Conservation (phyloP, 2,329 filamentous ascomycete genomes). For the Aspergillus spinulosporus region DNA sequence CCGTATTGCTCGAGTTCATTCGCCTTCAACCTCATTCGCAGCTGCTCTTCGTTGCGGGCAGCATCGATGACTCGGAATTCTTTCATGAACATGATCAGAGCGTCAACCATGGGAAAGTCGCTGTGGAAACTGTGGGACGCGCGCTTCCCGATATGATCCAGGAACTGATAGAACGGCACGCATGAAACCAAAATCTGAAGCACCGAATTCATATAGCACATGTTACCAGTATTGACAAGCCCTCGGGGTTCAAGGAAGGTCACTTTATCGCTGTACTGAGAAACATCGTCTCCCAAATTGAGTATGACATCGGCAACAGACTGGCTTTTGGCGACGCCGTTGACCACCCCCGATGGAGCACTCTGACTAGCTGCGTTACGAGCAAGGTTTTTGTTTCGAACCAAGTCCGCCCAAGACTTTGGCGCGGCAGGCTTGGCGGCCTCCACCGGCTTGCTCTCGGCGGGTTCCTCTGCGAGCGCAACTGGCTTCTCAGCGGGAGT, state of each 20-base stretch:
- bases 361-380: conserved; percentile 31
- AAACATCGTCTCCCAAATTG: conserved; percentile 67
- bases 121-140: conserved; percentile 91
- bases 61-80: conserved; percentile 86
- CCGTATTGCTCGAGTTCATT: conserved; percentile 88
- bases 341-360: conserved; percentile 32
- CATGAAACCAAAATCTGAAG: conserved; percentile 95
- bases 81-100: conserved; percentile 94
- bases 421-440: conserved; percentile 47
- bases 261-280: conserved; percentile 60
- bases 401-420: conserved; percentile 69
- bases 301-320: conserved; percentile 76
- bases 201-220: conserved; percentile 99
- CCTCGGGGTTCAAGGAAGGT: conserved; percentile 89
- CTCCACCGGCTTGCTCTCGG: conserved; percentile 28
- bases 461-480: conserved; percentile 9
- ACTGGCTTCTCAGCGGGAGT: conserved; percentile 15
- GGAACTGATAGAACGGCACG: conserved; percentile 88
- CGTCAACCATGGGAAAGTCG: conserved; percentile 88
- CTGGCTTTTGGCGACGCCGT: conserved; percentile 50
- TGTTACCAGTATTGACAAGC: conserved; percentile 94
- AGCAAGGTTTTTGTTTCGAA: conserved; percentile 53
- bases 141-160: conserved; percentile 81
- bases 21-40: conserved; percentile 72
- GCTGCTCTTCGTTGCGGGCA: conserved; percentile 70